phyloP scores from a whole-genome alignment of 805 yeast species.

The Sugiyamaella marilandica region DNA sequence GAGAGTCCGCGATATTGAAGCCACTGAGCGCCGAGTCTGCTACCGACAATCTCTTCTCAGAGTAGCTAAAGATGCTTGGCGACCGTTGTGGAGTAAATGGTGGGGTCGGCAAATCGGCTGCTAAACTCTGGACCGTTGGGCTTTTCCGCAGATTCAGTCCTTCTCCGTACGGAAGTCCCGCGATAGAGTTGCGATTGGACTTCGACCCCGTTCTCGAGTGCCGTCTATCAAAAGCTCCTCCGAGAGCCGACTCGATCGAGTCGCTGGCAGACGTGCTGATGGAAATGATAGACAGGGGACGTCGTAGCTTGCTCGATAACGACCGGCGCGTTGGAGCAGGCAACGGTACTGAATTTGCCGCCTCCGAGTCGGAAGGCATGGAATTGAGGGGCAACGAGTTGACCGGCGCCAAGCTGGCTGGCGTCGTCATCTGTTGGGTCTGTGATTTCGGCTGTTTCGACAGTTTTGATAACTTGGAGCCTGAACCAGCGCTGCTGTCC shows the following conservation, averaged over 20 bases:
- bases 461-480: no score
- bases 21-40: neutral
- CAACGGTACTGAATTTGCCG: neutral
- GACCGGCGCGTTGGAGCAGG: neutral
- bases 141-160: neutral
- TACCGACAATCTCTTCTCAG: neutral
- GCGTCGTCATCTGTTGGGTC: no score
- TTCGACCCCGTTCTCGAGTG: neutral
- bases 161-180: neutral
- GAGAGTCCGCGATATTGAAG: neutral
- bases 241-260: neutral
- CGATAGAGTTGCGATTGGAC: neutral
- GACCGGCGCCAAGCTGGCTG: no score
- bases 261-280: slow-evolving; percentile 1
- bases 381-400: no score
- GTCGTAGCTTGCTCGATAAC: slow-evolving; percentile 6
- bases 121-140: neutral
- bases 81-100: neutral
- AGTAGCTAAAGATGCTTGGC: neutral
- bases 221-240: no score
- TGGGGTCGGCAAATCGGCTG: neutral
- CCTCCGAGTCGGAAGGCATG: no score
- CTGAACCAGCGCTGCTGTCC: neutral
- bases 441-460: no score
- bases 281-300: slow-evolving; percentile 7